These are phyloP conservation scores for Salisapilia sapeloensis DNA, from an alignment of 352 stramenopile species.

Conservation along the genomic window DNA sequence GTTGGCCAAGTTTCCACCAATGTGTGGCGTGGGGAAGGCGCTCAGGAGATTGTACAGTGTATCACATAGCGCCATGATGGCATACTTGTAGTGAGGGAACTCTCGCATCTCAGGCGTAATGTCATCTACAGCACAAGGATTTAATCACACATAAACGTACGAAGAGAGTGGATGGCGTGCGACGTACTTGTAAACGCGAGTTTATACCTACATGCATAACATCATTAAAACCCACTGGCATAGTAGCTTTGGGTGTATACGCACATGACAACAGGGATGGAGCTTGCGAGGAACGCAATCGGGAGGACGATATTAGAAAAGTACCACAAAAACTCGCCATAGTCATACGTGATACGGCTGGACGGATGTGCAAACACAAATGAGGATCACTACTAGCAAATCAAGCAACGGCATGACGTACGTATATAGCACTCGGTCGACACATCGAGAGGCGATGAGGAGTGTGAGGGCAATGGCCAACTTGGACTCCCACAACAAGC, in stretches of 20 bases:
- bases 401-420: conserved; percentile 11
- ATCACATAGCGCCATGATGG: conserved; percentile 75
- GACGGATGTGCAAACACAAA: background rate
- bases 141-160: conserved; percentile 1
- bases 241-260: conserved; percentile 3
- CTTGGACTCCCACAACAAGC: conserved; percentile 71
- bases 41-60: conserved; percentile 68
- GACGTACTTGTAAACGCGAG: conserved; percentile 48
- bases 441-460: conserved; percentile 60
- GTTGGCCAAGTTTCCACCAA: conserved; percentile 74
- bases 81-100: conserved; percentile 79
- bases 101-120: conserved; percentile 68
- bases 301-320: conserved; percentile 73
- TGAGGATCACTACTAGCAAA: background rate
- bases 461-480: conserved; percentile 58
- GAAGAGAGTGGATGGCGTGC: background rate
- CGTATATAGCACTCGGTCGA: conserved; percentile 78
- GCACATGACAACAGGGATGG: conserved; percentile 57
- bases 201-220: conserved; percentile 40
- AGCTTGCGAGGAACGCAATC: conserved; percentile 55
- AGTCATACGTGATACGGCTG: conserved; percentile 78
- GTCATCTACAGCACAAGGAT: conserved; percentile 21
- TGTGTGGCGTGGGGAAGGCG: conserved; percentile 71
- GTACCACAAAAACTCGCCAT: conserved; percentile 79
- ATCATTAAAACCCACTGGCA: background rate